These are phyloP conservation scores for Erysimum cheiranthoides DNA, from an alignment of 345 rosid species.

Conservation along the genomic window DNA sequence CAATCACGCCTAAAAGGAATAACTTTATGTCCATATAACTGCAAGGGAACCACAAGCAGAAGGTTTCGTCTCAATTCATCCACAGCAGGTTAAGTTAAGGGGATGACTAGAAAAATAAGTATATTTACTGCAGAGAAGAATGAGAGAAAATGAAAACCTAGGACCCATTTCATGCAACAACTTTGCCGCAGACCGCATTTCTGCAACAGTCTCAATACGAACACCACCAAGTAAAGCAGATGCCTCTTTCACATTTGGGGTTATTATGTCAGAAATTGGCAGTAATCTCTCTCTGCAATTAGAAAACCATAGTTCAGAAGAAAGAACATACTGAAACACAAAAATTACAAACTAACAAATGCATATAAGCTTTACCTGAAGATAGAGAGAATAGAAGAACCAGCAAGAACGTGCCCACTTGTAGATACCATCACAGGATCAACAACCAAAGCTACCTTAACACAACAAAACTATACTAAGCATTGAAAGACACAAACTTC, in stretches of 20 bases:
- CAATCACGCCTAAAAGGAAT: slow-evolving; percentile 1
- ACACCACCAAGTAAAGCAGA: slow-evolving; percentile 79
- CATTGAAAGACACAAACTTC: slow-evolving; percentile 1
- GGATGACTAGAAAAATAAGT: not conserved
- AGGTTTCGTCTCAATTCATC: not conserved
- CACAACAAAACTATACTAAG: slow-evolving; percentile 27
- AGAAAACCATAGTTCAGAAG: slow-evolving; percentile 27
- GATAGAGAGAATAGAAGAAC: slow-evolving; percentile 68
- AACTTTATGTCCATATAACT: not conserved
- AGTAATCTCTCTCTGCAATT: slow-evolving; percentile 76
- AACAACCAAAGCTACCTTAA: slow-evolving; percentile 89
- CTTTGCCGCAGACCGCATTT: slow-evolving; percentile 81
- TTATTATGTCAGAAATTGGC: slow-evolving; percentile 81
- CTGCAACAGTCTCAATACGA: slow-evolving; percentile 64
- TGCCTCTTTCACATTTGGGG: slow-evolving; percentile 94
- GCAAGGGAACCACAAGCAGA: slow-evolving; percentile 4
- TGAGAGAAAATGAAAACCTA: slow-evolving; percentile 54
- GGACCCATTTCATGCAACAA: slow-evolving; percentile 81
- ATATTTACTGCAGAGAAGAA: not conserved
- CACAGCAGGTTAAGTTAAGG: not conserved
- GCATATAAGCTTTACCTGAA: slow-evolving; percentile 57
- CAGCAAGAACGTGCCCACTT: slow-evolving; percentile 88
- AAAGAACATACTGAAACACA: slow-evolving; percentile 8
- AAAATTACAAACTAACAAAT: not conserved
- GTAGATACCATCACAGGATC: slow-evolving; percentile 99